phyloP scores from a whole-genome alignment of 2,329 filamentous ascomycete genomes.

The Diaporthe vexans region DNA sequence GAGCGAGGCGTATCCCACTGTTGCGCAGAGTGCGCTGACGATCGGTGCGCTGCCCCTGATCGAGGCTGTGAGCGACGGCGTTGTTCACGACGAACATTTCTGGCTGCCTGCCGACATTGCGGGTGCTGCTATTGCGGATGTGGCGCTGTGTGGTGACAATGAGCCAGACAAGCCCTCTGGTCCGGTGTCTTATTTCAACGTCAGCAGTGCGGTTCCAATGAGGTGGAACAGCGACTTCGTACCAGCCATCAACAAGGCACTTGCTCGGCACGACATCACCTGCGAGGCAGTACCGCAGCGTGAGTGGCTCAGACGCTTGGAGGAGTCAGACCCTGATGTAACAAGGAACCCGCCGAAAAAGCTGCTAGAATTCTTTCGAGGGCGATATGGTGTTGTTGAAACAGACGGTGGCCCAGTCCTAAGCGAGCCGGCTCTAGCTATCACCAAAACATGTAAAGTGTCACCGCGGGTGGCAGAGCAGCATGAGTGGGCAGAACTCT shows the following conservation, averaged over 20 bases:
- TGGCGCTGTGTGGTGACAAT: conserved; percentile 1
- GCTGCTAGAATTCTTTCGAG: conserved; percentile 21
- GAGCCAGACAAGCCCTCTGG: not conserved
- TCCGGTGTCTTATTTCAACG: conserved; percentile 18
- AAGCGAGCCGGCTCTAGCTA: conserved; percentile 26
- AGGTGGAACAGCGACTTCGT: conserved; percentile 27
- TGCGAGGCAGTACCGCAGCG: conserved; percentile 19
- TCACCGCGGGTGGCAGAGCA: not conserved
- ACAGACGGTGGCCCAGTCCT: not conserved
- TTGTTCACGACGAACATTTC: conserved; percentile 8
- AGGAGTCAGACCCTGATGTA: conserved; percentile 9
- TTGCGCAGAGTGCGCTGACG: conserved; percentile 28
- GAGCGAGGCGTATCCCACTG: conserved; percentile 26
- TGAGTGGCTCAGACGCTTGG: conserved; percentile 18
- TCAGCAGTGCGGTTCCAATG: not conserved
- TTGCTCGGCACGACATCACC: not conserved
- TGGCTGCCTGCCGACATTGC: conserved; percentile 24
- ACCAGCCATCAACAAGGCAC: not conserved
- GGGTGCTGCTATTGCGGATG: not conserved
- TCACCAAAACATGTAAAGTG: not conserved
- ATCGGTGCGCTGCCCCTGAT: conserved; percentile 23
- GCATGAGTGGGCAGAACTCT: conserved; percentile 3
- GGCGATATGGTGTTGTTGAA: conserved; percentile 1
- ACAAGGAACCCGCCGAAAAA: conserved; percentile 15
- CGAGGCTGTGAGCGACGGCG: conserved; percentile 8